A percentile compares a stretch with the other conserved stretches of the same genome.
Evolutionary conservation across 2,329 filamentous ascomycete genomes (phyloP).

Genomic region (Cordyceps fumosorosea): DNA sequence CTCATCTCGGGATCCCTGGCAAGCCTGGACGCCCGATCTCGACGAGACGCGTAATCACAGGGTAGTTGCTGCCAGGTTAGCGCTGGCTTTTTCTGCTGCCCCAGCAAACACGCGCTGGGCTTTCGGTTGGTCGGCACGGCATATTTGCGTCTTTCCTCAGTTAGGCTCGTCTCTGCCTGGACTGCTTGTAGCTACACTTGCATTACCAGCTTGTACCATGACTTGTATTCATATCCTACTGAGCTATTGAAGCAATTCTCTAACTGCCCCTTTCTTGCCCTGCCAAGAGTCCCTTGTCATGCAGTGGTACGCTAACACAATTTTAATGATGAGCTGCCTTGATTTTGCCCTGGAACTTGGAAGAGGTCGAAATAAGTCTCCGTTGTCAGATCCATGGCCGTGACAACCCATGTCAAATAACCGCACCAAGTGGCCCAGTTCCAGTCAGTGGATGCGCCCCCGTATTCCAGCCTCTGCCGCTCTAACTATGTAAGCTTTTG

Average conservation of each 20-base stretch:
- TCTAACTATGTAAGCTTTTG: no score
- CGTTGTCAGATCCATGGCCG: neutral
- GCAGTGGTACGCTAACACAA: neutral
- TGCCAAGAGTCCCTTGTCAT: neutral
- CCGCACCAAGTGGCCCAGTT: neutral
- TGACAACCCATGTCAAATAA: neutral
- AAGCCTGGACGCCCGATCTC: neutral
- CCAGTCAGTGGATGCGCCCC: no score
- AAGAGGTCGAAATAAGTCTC: neutral
- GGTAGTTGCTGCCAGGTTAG: neutral
- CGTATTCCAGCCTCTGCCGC: no score
- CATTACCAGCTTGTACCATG: neutral
- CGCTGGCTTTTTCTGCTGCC: neutral
- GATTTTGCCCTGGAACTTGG: neutral
- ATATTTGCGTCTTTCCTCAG: no score
- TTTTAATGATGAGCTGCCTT: neutral
- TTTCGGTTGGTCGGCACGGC: no score
- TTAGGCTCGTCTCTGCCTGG: no score
- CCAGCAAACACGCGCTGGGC: no score
- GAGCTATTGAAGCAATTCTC: neutral
- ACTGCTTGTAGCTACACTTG: neutral
- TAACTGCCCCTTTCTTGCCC: neutral
- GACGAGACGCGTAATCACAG: neutral
- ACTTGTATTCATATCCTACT: neutral
- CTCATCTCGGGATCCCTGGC: neutral